phyloP scores from a whole-genome alignment of 1,284 basidiomycete species.

The Sparassis latifolia region DNA sequence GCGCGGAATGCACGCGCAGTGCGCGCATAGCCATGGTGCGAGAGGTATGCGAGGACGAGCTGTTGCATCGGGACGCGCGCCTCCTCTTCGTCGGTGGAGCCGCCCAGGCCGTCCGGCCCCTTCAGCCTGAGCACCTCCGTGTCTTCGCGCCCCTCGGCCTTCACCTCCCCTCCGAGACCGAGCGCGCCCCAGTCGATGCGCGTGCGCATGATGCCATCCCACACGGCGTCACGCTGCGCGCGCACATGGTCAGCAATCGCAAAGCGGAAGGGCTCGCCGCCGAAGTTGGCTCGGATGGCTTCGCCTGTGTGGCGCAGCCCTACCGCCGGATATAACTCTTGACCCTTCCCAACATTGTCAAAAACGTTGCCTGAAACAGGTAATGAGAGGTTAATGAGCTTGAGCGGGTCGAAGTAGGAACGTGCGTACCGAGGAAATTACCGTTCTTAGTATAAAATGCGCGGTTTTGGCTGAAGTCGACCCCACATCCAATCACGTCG shows the following conservation, averaged over 20 bases:
- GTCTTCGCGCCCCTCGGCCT: slow-evolving; percentile 3
- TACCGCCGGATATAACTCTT: slow-evolving; percentile 69
- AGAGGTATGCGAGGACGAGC: slow-evolving; percentile 73
- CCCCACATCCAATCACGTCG: slow-evolving; percentile 83
- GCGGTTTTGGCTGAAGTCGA: slow-evolving; percentile 75
- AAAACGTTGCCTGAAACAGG: slow-evolving; percentile 54
- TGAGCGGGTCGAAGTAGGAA: slow-evolving; percentile 3
- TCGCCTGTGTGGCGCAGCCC: slow-evolving; percentile 78
- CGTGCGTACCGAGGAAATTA: slow-evolving; percentile 55
- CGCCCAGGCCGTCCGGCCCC: slow-evolving; percentile 8
- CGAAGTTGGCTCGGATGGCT: slow-evolving; percentile 78
- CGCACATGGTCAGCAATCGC: slow-evolving; percentile 82
- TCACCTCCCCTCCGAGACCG: neutral
- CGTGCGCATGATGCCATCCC: slow-evolving; percentile 56
- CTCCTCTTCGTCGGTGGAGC: slow-evolving; percentile 19
- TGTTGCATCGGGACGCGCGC: slow-evolving; percentile 46
- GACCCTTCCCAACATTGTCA: slow-evolving; percentile 40
- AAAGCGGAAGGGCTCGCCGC: slow-evolving; percentile 77
- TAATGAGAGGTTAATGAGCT: neutral
- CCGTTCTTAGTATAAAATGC: slow-evolving; percentile 93
- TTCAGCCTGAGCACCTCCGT: slow-evolving; percentile 10
- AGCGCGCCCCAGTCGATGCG: slow-evolving; percentile 7
- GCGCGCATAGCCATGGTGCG: slow-evolving; percentile 72
- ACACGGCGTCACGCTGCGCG: slow-evolving; percentile 53
- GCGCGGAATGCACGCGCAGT: slow-evolving; percentile 60